Evolutionary conservation across 495 filamentous ascomycete genomes (phyloP).

Genomic region (Neurospora pannonica): DNA sequence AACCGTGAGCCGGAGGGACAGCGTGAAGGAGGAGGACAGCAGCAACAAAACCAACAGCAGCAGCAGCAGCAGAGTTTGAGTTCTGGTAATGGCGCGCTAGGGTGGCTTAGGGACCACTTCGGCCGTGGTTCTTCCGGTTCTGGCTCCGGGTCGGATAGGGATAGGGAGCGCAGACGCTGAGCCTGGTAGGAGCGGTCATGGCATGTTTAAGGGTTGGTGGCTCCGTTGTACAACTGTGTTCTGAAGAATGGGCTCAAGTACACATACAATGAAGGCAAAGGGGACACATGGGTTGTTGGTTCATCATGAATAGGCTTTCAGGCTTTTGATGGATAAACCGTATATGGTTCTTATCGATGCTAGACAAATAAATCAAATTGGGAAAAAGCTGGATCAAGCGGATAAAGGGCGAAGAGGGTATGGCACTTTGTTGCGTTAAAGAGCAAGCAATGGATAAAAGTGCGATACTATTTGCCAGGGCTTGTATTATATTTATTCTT

Average conservation of each 20-base stretch:
- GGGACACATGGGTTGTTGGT: background rate
- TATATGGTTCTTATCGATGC: background rate
- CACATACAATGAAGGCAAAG: background rate
- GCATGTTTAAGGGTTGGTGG: background rate
- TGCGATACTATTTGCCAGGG: background rate
- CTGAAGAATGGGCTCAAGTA: background rate
- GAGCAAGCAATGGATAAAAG: background rate
- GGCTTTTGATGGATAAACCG: background rate
- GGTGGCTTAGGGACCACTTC: constrained; percentile 18
- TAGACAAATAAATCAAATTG: background rate
- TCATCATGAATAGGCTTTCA: background rate
- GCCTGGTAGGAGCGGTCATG: background rate
- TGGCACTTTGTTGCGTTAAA: background rate
- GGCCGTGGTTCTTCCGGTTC: constrained; percentile 3
- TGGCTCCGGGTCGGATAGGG: constrained; percentile 3
- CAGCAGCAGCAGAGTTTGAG: background rate
- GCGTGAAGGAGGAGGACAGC: background rate
- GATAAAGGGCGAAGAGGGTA: background rate
- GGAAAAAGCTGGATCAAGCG: background rate
- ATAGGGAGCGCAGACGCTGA: constrained; percentile 5
- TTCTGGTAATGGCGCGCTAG: constrained; percentile 4
- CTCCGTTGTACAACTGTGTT: background rate
- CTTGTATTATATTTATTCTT: background rate
- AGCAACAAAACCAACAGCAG: background rate
- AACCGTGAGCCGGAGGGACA: background rate